phyloP scores from a whole-genome alignment of 305 asterid genomes.

The Solanum hybrid region DNA sequence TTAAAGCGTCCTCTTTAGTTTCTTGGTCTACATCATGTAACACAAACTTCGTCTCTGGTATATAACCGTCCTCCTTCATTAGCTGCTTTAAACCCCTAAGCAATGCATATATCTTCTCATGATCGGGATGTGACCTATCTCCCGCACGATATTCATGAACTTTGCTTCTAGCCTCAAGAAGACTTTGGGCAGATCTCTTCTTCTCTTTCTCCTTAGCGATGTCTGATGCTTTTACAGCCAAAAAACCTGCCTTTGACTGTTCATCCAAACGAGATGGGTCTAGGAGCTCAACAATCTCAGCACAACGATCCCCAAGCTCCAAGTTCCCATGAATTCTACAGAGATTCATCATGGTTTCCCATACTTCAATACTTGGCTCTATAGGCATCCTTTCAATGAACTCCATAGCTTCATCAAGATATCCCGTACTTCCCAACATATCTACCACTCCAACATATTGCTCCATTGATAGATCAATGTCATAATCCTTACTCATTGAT shows the following conservation, averaged over 20 bases:
- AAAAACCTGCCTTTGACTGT: constrained; percentile 57
- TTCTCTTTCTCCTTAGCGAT: constrained; percentile 40
- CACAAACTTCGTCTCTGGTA: constrained; percentile 65
- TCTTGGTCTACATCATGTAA: constrained; percentile 86
- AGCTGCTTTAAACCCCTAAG: constrained; percentile 63
- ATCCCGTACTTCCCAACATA: constrained; percentile 69
- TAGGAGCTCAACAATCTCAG: constrained; percentile 44
- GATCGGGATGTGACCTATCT: constrained; percentile 71
- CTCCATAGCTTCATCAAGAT: constrained; percentile 67
- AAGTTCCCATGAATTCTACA: constrained; percentile 65
- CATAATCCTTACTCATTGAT: constrained; percentile 60
- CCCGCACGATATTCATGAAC: constrained; percentile 79
- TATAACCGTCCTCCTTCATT: constrained; percentile 72
- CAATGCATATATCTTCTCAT: constrained; percentile 43
- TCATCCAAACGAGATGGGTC: constrained; percentile 50
- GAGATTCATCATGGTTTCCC: constrained; percentile 61
- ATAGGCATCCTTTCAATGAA: constrained; percentile 64
- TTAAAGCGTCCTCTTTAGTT: constrained; percentile 73
- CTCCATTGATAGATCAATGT: constrained; percentile 52
- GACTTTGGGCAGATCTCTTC: constrained; percentile 35
- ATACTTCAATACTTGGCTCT: constrained; percentile 49
- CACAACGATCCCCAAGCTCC: constrained; percentile 74
- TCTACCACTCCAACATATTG: constrained; percentile 61
- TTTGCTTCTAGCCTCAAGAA: constrained; percentile 42
- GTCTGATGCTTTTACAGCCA: constrained; percentile 47